Evolutionary conservation across 768 basidiomycete genomes (phyloP).

Genomic region (Suillus bovinus): DNA sequence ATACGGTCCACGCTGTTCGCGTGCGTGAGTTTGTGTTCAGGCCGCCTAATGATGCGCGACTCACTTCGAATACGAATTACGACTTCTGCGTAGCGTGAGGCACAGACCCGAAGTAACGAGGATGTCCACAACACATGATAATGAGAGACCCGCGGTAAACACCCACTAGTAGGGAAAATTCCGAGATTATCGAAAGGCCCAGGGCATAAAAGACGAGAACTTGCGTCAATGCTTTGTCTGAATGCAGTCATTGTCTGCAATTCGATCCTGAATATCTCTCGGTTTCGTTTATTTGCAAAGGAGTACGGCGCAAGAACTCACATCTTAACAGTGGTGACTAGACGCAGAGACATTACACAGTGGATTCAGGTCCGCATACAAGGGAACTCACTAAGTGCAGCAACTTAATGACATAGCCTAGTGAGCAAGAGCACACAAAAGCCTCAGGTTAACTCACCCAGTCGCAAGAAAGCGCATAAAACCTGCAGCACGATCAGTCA

Average conservation of each 20-base stretch:
- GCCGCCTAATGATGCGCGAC: background rate
- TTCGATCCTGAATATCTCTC: conserved; percentile 21
- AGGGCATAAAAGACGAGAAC: conserved; percentile 1
- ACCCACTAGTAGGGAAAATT: conserved; percentile 38
- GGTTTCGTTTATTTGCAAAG: background rate
- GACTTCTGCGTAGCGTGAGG: conserved; percentile 41
- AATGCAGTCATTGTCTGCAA: conserved; percentile 26
- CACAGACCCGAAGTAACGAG: conserved; percentile 49
- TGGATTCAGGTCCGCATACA: conserved; percentile 1
- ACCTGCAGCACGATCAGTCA: conserved; percentile 18
- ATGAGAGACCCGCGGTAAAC: conserved; percentile 50
- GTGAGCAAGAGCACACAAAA: conserved; percentile 1
- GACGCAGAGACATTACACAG: background rate
- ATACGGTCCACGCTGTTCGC: conserved; percentile 45
- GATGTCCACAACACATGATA: conserved; percentile 51
- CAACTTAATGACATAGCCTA: conserved; percentile 28
- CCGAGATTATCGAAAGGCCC: conserved; percentile 15
- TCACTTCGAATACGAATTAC: conserved; percentile 41
- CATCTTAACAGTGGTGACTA: conserved; percentile 34
- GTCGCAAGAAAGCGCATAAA: conserved; percentile 29
- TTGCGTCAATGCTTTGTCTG: conserved; percentile 22
- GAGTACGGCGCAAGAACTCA: conserved; percentile 11
- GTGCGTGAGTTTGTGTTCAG: background rate
- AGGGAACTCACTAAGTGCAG: conserved; percentile 28
- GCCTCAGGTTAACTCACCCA: conserved; percentile 23